These are phyloP conservation scores for Russula abietina DNA, from an alignment of 768 basidiomycete genomes.

Conservation along the genomic window DNA sequence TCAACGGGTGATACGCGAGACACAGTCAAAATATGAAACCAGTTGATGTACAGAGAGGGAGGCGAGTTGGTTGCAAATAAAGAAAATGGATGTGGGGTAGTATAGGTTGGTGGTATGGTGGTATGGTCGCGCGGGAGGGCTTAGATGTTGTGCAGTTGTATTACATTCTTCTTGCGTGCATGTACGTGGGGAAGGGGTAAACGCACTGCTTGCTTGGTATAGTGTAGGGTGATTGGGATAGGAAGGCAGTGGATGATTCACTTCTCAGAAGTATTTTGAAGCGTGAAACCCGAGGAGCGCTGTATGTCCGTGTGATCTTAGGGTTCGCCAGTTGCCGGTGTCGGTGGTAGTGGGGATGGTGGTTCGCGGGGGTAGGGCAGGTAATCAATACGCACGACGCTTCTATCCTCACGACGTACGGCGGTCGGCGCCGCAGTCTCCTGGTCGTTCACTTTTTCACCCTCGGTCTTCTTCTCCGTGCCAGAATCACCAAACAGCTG, in stretches of 20 bases:
- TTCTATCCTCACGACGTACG: conserved; percentile 1
- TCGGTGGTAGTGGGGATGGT: background rate
- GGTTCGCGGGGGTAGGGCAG: conserved; percentile 6
- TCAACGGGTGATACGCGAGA: background rate
- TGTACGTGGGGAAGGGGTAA: background rate
- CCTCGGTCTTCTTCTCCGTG: background rate
- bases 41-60: background rate
- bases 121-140: background rate
- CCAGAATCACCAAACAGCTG: background rate
- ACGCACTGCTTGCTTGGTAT: background rate
- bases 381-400: conserved; percentile 19
- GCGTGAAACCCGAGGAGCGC: background rate
- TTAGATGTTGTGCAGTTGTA: background rate
- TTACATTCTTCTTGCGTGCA: background rate
- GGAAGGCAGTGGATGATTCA: background rate
- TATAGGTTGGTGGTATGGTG: background rate
- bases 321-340: background rate
- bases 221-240: background rate
- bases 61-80: background rate
- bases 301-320: conserved; percentile 1
- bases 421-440: background rate
- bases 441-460: background rate
- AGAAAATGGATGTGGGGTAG: background rate
- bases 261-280: background rate
- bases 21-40: background rate